Conservation (phyloP, 1,139 yeast species). For the Groenewaldozyma auringiensis region DNA sequence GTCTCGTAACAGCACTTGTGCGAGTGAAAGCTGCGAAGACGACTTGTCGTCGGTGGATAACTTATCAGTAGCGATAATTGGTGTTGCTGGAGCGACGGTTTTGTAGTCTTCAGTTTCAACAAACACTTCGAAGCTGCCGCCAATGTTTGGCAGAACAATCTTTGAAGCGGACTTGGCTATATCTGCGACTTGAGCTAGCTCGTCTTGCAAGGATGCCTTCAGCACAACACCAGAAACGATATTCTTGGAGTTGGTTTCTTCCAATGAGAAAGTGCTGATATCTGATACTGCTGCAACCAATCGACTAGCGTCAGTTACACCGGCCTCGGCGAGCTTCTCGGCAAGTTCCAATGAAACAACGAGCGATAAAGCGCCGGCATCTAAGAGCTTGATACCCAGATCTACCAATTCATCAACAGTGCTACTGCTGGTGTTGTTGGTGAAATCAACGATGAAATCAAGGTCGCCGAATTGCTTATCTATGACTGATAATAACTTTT, state of each 20-base stretch:
- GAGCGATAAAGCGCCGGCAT: constrained; percentile 55
- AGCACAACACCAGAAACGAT: constrained; percentile 6
- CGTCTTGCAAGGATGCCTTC: background rate
- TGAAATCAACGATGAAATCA: constrained; percentile 2
- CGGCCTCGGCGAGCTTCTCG: constrained; percentile 37
- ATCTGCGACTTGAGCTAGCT: background rate
- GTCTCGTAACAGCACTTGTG: constrained; percentile 46
- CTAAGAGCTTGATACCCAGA: constrained; percentile 48
- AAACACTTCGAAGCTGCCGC: constrained; percentile 42
- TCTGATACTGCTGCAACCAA: constrained; percentile 34
- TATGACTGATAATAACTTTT: background rate
- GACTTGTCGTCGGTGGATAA: constrained; percentile 38
- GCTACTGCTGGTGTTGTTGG: constrained; percentile 5
- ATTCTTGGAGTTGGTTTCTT: background rate
- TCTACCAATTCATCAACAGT: constrained; percentile 27
- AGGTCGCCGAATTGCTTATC: constrained; percentile 2
- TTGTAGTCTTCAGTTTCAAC: constrained; percentile 23
- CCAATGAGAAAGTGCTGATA: background rate
- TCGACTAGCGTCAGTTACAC: constrained; percentile 51
- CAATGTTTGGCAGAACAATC: constrained; percentile 20
- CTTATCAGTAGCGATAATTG: constrained; percentile 38
- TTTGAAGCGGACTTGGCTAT: constrained; percentile 4
- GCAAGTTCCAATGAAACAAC: constrained; percentile 38
- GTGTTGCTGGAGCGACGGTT: constrained; percentile 35
- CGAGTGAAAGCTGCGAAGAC: constrained; percentile 36